phyloP scores from a whole-genome alignment of 345 rosid species.

The Linum usitatissimum region DNA sequence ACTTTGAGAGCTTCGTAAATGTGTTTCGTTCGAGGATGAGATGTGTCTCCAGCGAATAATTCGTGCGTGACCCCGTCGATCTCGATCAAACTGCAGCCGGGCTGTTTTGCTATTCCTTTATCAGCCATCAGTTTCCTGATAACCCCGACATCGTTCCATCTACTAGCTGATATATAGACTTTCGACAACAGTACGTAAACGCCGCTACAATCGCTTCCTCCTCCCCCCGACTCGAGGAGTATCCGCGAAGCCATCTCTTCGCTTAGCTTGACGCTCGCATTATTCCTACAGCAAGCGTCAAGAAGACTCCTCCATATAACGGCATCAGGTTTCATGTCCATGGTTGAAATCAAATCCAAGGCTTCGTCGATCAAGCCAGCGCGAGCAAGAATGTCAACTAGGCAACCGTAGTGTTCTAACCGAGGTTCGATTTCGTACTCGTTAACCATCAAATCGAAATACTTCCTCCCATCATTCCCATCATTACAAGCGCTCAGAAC shows the following conservation, averaged over 20 bases:
- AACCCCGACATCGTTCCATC: conserved; percentile 67
- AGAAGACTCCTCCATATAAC: conserved; percentile 90
- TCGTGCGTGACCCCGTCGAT: conserved; percentile 57
- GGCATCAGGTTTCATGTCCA: conserved; percentile 66
- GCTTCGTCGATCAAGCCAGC: conserved; percentile 66
- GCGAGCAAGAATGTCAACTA: conserved; percentile 61
- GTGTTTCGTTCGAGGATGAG: conserved; percentile 50
- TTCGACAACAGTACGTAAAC: conserved; percentile 63
- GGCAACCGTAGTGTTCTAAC: conserved; percentile 72
- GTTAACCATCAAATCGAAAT: conserved; percentile 50
- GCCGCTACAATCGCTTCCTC: conserved; percentile 27
- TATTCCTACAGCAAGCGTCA: conserved; percentile 59
- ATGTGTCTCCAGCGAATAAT: conserved; percentile 73
- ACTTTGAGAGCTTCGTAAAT: conserved; percentile 43
- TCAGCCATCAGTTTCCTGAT: conserved; percentile 62
- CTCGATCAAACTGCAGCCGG: conserved; percentile 81
- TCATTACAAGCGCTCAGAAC: conserved; percentile 66
- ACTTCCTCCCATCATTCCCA: conserved; percentile 38
- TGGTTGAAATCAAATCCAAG: conserved; percentile 39
- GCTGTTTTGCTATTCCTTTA: conserved; percentile 56
- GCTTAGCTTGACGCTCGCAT: conserved; percentile 47
- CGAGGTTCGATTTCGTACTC: conserved; percentile 52
- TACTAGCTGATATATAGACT: conserved; percentile 61
- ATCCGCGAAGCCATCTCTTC: conserved; percentile 51
- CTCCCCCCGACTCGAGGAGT: conserved; percentile 34